Conservation (phyloP, 1,139 yeast genomes). For the Hemisphaericaspora lyxosophila region DNA sequence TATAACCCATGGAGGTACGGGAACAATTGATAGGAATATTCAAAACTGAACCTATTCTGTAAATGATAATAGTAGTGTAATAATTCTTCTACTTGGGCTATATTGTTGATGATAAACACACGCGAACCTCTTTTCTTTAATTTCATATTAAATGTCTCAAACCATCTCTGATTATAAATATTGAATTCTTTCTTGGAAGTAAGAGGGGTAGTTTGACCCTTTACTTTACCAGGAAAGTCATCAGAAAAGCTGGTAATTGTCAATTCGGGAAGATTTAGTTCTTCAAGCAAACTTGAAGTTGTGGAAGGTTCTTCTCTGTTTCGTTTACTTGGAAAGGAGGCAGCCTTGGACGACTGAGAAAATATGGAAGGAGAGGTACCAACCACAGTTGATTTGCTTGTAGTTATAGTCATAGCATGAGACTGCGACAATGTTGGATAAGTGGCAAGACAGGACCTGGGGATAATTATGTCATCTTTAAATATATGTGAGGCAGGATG, state of each 20-base stretch:
- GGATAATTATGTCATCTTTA: slow-evolving; percentile 7
- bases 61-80: slow-evolving; percentile 28
- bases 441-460: slow-evolving; percentile 6
- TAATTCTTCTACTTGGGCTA: slow-evolving; percentile 18
- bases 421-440: slow-evolving; percentile 5
- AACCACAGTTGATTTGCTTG: background rate
- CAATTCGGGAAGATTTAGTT: background rate
- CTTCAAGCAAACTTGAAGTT: slow-evolving; percentile 1
- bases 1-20: slow-evolving; percentile 41
- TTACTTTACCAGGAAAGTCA: background rate
- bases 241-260: background rate
- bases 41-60: slow-evolving; percentile 18
- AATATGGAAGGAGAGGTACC: slow-evolving; percentile 2
- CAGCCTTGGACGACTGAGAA: background rate
- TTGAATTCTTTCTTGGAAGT: background rate
- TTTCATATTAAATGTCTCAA: slow-evolving; percentile 14
- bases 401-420: background rate
- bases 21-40: slow-evolving; percentile 21
- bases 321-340: background rate
- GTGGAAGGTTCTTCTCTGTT: background rate
- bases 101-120: slow-evolving; percentile 14
- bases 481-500: slow-evolving; percentile 3
- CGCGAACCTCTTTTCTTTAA: slow-evolving; percentile 12
- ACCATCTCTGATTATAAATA: slow-evolving; percentile 7
- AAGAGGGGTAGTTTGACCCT: background rate